These are phyloP conservation scores for Backusella mclennaniae DNA, from an alignment of 192 early-diverging fungal species.

Conservation along the genomic window DNA sequence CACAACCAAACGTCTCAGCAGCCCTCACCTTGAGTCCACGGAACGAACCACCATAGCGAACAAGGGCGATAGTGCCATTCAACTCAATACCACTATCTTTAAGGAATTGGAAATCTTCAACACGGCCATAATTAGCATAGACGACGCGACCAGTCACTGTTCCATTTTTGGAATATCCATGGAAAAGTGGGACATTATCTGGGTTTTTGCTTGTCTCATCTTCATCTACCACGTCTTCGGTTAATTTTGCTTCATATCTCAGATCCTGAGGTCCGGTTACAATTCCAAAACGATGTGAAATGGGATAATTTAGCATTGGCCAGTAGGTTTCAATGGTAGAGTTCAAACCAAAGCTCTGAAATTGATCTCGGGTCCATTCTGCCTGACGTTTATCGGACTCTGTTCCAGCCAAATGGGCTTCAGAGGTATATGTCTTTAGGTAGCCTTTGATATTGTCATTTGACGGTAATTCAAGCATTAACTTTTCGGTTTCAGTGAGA, in stretches of 20 bases:
- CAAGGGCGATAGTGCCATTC: constrained; percentile 51
- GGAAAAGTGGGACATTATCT: constrained; percentile 61
- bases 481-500: constrained; percentile 10
- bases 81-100: constrained; percentile 43
- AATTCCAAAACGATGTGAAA: constrained; percentile 48
- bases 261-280: constrained; percentile 44
- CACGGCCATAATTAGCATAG: constrained; percentile 65
- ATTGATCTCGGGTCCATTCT: constrained; percentile 53
- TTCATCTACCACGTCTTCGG: constrained; percentile 56
- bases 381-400: constrained; percentile 47
- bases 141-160: constrained; percentile 57
- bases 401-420: constrained; percentile 56
- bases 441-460: constrained; percentile 38
- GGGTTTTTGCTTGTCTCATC: constrained; percentile 56
- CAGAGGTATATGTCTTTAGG: constrained; percentile 55
- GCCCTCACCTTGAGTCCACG: constrained; percentile 60
- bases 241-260: constrained; percentile 51
- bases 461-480: constrained; percentile 18
- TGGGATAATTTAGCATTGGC: constrained; percentile 59
- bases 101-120: constrained; percentile 55
- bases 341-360: constrained; percentile 52
- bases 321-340: constrained; percentile 58
- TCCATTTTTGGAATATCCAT: constrained; percentile 57
- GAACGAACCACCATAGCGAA: constrained; percentile 58
- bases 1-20: constrained; percentile 53